A percentile compares a stretch with the other conserved stretches of the same genome.
Conservation (phyloP, 179 eudicot genomes). For the Carnegiea gigantea region DNA sequence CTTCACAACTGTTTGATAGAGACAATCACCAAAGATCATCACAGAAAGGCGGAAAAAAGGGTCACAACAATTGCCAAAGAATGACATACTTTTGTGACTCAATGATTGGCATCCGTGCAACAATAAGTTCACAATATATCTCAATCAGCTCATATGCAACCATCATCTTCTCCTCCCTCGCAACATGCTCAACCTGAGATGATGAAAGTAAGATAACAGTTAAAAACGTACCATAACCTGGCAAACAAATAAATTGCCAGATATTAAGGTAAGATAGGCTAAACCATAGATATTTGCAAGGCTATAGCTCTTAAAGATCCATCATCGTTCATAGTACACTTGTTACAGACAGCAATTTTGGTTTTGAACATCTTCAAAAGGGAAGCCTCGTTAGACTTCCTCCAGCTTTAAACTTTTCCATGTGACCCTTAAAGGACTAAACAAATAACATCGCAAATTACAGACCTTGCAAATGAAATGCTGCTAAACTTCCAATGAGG, state of each 20-base stretch:
- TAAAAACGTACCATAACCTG: not conserved
- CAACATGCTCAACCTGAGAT: constrained; percentile 89
- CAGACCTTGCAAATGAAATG: not conserved
- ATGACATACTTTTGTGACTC: constrained; percentile 86
- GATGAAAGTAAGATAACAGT: not conserved
- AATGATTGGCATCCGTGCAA: constrained; percentile 78
- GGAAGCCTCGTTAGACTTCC: too few relatives aligned
- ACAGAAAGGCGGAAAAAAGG: not conserved
- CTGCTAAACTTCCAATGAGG: not conserved
- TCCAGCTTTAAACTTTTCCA: not conserved
- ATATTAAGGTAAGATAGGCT: not conserved
- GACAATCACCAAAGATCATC: not conserved
- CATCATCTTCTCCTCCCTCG: constrained; percentile 84
- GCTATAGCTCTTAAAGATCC: too few relatives aligned
- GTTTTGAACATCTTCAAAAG: too few relatives aligned
- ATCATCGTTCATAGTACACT: too few relatives aligned
- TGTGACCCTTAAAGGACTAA: not conserved
- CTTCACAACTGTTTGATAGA: not conserved
- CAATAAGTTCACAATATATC: constrained; percentile 85
- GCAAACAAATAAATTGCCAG: constrained; percentile 1
- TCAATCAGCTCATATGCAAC: constrained; percentile 83
- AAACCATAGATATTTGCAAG: not conserved
- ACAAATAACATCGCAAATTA: not conserved
- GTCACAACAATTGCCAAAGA: not conserved
- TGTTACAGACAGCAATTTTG: too few relatives aligned